These are phyloP conservation scores for Kwoniella heveanensis DNA, from an alignment of 768 basidiomycete species.

Conservation along the genomic window DNA sequence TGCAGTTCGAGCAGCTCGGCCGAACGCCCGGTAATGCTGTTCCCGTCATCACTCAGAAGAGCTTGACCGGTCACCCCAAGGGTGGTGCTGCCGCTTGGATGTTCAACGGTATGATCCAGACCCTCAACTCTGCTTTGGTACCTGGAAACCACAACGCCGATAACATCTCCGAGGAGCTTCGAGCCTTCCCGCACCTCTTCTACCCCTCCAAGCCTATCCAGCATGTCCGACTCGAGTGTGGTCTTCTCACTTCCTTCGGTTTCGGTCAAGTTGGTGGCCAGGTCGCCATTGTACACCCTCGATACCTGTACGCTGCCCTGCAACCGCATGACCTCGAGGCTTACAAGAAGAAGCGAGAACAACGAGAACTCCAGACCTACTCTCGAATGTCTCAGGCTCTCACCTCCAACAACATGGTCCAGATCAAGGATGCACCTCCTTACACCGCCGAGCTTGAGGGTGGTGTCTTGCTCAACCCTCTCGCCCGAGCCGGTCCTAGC, in stretches of 20 bases:
- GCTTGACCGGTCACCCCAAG: slow-evolving; percentile 94
- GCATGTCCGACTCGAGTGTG: slow-evolving; percentile 75
- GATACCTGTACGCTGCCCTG: slow-evolving; percentile 81
- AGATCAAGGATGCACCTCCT: slow-evolving; percentile 90
- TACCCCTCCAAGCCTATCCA: slow-evolving; percentile 97
- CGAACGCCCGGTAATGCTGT: slow-evolving; percentile 95
- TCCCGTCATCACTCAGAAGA: slow-evolving; percentile 96
- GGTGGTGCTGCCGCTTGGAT: slow-evolving; percentile 99
- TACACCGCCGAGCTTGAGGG: slow-evolving; percentile 83
- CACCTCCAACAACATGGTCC: slow-evolving; percentile 88
- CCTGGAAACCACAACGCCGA: slow-evolving; percentile 98
- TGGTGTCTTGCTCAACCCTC: slow-evolving; percentile 84
- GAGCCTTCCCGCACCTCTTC: slow-evolving; percentile 83
- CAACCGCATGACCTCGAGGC: slow-evolving; percentile 73
- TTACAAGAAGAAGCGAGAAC: slow-evolving; percentile 69
- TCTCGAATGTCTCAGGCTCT: slow-evolving; percentile 82
- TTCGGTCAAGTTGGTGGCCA: slow-evolving; percentile 98
- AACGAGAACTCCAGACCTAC: slow-evolving; percentile 60
- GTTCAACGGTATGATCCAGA: slow-evolving; percentile 86
- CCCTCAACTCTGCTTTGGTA: slow-evolving; percentile 78
- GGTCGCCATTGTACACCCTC: slow-evolving; percentile 83
- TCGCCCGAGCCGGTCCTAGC: slow-evolving; percentile 77
- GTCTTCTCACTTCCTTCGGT: slow-evolving; percentile 62
- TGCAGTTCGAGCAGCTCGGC: slow-evolving; percentile 81
- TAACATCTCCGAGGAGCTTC: slow-evolving; percentile 72